Base-by-base conservation (phyloP, 179 eudicot species). In the Monotropa hypopitys region DNA sequence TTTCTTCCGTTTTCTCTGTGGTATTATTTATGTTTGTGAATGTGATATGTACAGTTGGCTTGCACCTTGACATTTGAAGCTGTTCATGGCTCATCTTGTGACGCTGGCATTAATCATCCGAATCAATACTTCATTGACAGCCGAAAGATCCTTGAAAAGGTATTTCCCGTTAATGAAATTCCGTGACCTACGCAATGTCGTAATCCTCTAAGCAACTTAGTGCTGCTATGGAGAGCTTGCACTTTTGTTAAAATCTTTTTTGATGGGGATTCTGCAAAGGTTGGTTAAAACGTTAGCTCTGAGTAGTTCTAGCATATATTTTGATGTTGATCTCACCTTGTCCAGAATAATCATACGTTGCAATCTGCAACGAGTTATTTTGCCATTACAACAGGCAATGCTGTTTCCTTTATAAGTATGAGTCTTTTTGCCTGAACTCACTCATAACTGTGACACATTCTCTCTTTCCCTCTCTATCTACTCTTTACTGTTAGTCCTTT, bases 41-140 rank as follows among this genome's bases (percentile, higher is more conserved):
- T 57, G 23, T 73, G 59, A 21, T 57, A 54, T 66, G 26, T 79
- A 88, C 92, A 95, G 99, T 82, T 93, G 84, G 98, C 98, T 21
- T 95, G 98, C 86, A 95, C 99, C 28, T 87, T 93, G 84, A 89
- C 96, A 67, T 95, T 93, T 84, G 98, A 95, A 88, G 91, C 94
- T 80, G 83, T 95, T 83, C 98, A 95, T 76, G 86, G 86, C 43
- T 67, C 88, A 42, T 80, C 98, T 69, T 93, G 92, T 86, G 98
- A 93, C 84, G 77, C 93, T 82, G 99, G 99, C 71, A 90, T 95
- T 42, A 95, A 95, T 81, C 99, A 95, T 87, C 99, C 99, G 74
- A 95, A 95, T 75, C 97, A 93, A 80, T 95, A 91, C 81, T 93
- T 91, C 83, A 85, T 74, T 82, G 98, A 93, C 67, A 95, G 99